Evolutionary conservation across 768 basidiomycete species (phyloP).

Genomic region (Calocybe cyanea): DNA sequence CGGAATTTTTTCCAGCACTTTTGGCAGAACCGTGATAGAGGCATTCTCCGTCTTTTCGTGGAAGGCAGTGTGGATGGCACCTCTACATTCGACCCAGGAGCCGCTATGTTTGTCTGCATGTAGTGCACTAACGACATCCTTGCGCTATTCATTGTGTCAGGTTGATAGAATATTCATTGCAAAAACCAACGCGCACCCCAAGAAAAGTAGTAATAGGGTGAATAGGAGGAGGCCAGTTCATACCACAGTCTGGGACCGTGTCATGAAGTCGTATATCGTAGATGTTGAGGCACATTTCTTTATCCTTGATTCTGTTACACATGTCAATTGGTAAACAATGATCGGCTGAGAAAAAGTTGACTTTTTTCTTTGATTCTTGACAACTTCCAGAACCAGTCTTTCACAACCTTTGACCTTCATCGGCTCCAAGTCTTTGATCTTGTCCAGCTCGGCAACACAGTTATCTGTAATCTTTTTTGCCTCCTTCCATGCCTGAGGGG

Average conservation of each 20-base stretch:
- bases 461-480: slow-evolving; percentile 53
- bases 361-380: slow-evolving; percentile 38
- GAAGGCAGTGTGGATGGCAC: slow-evolving; percentile 62
- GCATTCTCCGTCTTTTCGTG: slow-evolving; percentile 54
- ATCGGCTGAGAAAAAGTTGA: slow-evolving; percentile 17
- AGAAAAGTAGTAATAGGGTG: slow-evolving; percentile 72
- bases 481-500: slow-evolving; percentile 52
- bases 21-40: slow-evolving; percentile 72
- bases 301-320: slow-evolving; percentile 55
- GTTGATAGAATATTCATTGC: background rate
- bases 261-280: slow-evolving; percentile 95
- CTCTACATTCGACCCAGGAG: slow-evolving; percentile 85
- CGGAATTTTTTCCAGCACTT: slow-evolving; percentile 72
- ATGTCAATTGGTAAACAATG: slow-evolving; percentile 1
- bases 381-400: slow-evolving; percentile 43
- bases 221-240: slow-evolving; percentile 97
- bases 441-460: slow-evolving; percentile 50
- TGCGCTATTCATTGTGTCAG: slow-evolving; percentile 44
- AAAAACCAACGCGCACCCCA: slow-evolving; percentile 55
- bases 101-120: slow-evolving; percentile 77
- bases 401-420: slow-evolving; percentile 59
- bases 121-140: slow-evolving; percentile 76
- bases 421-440: slow-evolving; percentile 47
- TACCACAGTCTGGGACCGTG: slow-evolving; percentile 81
- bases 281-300: slow-evolving; percentile 82